Conservation (phyloP, 176 grass and related monocot species). For the Elaeis guineensis region DNA sequence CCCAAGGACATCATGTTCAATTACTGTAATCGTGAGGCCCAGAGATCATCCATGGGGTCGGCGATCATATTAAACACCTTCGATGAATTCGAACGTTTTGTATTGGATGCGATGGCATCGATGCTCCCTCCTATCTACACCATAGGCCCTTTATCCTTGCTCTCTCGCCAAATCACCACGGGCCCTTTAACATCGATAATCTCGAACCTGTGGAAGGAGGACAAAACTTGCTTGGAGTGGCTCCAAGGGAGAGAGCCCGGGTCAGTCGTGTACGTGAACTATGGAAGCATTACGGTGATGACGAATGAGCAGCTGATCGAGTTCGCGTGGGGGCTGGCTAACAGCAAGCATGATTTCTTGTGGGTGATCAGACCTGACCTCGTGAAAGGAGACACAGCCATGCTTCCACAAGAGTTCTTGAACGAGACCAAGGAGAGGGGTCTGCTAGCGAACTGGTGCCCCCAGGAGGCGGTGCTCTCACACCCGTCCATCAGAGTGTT, state of each 20-base stretch:
- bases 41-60: neutral
- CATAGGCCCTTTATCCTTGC: neutral
- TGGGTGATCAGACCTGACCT: slow-evolving; percentile 14
- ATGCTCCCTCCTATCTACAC: slow-evolving; percentile 8
- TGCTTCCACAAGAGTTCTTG: slow-evolving; percentile 12
- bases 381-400: neutral
- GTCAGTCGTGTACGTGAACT: slow-evolving; percentile 14
- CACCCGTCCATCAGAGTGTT: neutral
- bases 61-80: slow-evolving; percentile 8
- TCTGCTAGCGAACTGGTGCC: slow-evolving; percentile 12
- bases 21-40: neutral
- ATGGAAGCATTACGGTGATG: slow-evolving; percentile 16
- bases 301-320: slow-evolving; percentile 13
- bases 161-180: neutral
- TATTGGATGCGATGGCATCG: slow-evolving; percentile 4
- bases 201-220: slow-evolving; percentile 15
- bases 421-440: neutral
- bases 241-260: neutral
- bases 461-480: slow-evolving; percentile 9
- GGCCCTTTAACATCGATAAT: neutral
- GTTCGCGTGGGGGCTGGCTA: slow-evolving; percentile 19
- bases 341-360: slow-evolving; percentile 6
- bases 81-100: neutral
- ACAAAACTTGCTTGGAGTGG: slow-evolving; percentile 9
- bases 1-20: slow-evolving; percentile 4